Percentiles rank a stretch among this genome's conserved stretches.
Conservation (phyloP, 176 grass and related monocot genomes). For the Cocos nucifera region DNA sequence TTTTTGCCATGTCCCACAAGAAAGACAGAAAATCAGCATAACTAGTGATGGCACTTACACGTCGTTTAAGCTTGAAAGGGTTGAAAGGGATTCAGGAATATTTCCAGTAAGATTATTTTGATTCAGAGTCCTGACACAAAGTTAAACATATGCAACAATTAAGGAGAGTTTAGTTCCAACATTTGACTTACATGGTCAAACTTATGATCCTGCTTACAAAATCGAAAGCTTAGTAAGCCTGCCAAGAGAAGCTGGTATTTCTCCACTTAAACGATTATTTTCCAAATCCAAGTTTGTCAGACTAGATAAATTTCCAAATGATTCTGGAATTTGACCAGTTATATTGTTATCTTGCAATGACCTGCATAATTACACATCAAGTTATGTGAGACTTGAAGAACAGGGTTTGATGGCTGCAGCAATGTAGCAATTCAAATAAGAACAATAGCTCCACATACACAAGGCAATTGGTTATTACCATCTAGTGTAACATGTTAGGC, state of each 20-base stretch:
- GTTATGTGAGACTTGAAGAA: too few species aligned
- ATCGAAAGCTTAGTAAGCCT: slow-evolving; percentile 51
- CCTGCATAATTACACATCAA: slow-evolving; percentile 36
- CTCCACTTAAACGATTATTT: slow-evolving; percentile 58
- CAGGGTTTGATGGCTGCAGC: too few species aligned
- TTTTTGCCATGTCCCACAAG: too few species aligned
- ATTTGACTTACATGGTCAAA: slow-evolving; percentile 1
- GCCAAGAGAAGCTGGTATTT: slow-evolving; percentile 80
- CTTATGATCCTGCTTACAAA: slow-evolving; percentile 45
- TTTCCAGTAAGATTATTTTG: slow-evolving; percentile 15
- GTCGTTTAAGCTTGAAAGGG: slow-evolving; percentile 10
- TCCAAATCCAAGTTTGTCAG: slow-evolving; percentile 68
- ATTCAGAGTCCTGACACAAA: slow-evolving; percentile 10
- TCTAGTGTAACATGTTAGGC: too few species aligned
- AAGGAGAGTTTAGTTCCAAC: not conserved
- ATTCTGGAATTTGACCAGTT: slow-evolving; percentile 62
- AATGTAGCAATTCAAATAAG: too few species aligned
- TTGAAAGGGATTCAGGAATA: slow-evolving; percentile 16
- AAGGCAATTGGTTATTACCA: too few species aligned
- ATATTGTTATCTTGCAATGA: slow-evolving; percentile 60
- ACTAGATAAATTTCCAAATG: slow-evolving; percentile 69
- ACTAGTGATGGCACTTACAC: slow-evolving; percentile 6
- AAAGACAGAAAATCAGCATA: not conserved
- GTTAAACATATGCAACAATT: not conserved
- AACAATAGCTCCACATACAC: too few species aligned